phyloP scores from a whole-genome alignment of 2,329 filamentous ascomycete species.

The Penicillium brevicompactum region DNA sequence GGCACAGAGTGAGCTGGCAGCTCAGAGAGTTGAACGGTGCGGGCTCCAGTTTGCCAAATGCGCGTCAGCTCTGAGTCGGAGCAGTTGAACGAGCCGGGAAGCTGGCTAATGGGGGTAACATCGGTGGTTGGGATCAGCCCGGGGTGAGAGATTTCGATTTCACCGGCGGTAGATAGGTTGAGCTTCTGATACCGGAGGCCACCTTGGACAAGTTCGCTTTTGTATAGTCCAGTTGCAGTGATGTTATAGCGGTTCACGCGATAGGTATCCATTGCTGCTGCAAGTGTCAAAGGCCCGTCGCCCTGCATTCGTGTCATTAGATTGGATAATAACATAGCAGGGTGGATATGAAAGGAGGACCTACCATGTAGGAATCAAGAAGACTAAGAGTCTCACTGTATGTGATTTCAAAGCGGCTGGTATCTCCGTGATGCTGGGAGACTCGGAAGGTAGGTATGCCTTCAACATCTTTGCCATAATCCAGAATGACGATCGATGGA shows the following conservation, averaged over 20 bases:
- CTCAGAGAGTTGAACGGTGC: constrained; percentile 16
- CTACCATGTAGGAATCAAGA: constrained; percentile 13
- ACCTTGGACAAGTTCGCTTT: constrained; percentile 41
- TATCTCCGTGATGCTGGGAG: constrained; percentile 4
- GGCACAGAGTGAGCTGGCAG: constrained; percentile 10
- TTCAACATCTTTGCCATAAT: constrained; percentile 18
- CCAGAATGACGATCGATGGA: background rate
- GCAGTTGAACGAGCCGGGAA: constrained; percentile 17
- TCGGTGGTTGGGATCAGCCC: constrained; percentile 25
- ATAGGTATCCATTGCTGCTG: constrained; percentile 43
- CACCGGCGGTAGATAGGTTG: constrained; percentile 34
- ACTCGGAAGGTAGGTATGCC: constrained; percentile 13
- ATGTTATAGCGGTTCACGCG: constrained; percentile 40
- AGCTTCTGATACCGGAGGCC: constrained; percentile 42
- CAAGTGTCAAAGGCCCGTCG: constrained; percentile 35
- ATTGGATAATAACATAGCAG: background rate
- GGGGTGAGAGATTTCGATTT: constrained; percentile 28
- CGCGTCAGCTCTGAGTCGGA: constrained; percentile 12
- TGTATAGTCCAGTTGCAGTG: constrained; percentile 17
- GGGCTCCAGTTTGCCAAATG: constrained; percentile 16
- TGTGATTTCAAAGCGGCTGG: constrained; percentile 13
- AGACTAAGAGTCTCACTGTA: constrained; percentile 15
- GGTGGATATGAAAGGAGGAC: background rate
- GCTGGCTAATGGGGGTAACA: background rate
- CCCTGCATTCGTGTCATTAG: background rate